A percentile compares a stretch with the other conserved stretches of the same genome.
Evolutionary conservation across 2,329 filamentous ascomycete species (phyloP).

Genomic region (Colletotrichum tanaceti): DNA sequence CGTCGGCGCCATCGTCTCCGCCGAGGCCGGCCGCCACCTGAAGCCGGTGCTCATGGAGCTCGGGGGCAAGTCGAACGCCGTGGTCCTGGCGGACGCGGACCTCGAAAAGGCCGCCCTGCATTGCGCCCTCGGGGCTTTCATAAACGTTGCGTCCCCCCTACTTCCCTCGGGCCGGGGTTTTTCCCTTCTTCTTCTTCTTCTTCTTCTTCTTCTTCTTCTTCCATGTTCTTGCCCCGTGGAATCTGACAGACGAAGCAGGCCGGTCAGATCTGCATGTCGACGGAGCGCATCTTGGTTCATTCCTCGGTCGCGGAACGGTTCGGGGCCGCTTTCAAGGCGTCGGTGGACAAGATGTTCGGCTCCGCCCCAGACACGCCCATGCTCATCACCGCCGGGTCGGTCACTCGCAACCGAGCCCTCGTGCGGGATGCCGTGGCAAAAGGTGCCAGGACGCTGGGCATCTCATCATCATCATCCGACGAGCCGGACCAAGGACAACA

Average conservation of each 20-base stretch:
- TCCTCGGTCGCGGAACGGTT: conserved; percentile 42
- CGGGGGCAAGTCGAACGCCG: conserved; percentile 58
- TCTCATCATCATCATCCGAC: too few species aligned
- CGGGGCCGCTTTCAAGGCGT: conserved; percentile 1
- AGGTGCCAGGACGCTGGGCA: conserved; percentile 60
- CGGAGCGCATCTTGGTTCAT: conserved; percentile 67
- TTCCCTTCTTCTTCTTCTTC: too few species aligned
- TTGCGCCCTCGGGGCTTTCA: conserved; percentile 43
- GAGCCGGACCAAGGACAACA: conserved; percentile 47
- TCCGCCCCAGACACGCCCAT: neutral
- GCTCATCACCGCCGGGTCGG: conserved; percentile 50
- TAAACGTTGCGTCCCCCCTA: conserved; percentile 9
- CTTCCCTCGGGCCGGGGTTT: too few species aligned
- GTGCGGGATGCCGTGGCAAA: conserved; percentile 75
- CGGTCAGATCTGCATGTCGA: conserved; percentile 80
- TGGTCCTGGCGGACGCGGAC: conserved; percentile 59
- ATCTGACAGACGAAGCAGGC: neutral
- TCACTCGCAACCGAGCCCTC: conserved; percentile 72
- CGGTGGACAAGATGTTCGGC: neutral
- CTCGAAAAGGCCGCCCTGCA: conserved; percentile 53
- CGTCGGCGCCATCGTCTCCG: conserved; percentile 56
- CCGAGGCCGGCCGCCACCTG: conserved; percentile 51
- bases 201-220: too few species aligned
- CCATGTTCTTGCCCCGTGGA: too few species aligned
- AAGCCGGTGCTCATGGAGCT: conserved; percentile 61